Evolutionary conservation across 495 filamentous ascomycete species (phyloP).

Genomic region (Zalerion maritima): DNA sequence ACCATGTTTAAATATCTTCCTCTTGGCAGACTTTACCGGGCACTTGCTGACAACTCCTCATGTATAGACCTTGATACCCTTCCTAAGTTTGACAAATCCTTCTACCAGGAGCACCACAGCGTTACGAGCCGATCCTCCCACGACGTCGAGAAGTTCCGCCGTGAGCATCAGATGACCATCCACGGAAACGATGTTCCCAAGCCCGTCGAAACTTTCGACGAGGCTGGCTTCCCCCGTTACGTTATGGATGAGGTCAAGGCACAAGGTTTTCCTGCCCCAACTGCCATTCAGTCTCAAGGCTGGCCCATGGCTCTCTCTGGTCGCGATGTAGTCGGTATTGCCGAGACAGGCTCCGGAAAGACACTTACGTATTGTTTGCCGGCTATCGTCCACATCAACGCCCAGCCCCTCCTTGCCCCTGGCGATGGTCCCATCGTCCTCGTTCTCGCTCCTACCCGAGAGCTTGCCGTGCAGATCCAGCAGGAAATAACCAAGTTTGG

Average conservation of each 20-base stretch:
- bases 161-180: conserved; percentile 63
- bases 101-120: conserved; percentile 86
- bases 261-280: conserved; percentile 83
- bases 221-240: conserved; percentile 91
- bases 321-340: conserved; percentile 97
- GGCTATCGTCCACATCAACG: conserved; percentile 98
- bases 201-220: conserved; percentile 91
- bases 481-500: conserved; percentile 91
- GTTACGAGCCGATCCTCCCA: conserved; percentile 58
- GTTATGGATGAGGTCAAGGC: conserved; percentile 98
- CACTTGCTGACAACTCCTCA: conserved; percentile 12
- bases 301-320: conserved; percentile 99
- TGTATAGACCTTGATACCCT: conserved; percentile 54
- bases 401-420: conserved; percentile 90
- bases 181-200: conserved; percentile 68
- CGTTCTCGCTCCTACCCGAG: conserved; percentile 88
- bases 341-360: conserved; percentile 98
- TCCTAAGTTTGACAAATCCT: conserved; percentile 97
- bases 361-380: conserved; percentile 96
- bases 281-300: conserved; percentile 93
- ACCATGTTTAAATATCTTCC: conserved; percentile 1
- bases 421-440: conserved; percentile 96
- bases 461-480: conserved; percentile 96
- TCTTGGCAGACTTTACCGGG: conserved; percentile 3
- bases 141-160: conserved; percentile 79